Conservation (phyloP, 1,139 yeast genomes). For the Suhomyces taliae region DNA sequence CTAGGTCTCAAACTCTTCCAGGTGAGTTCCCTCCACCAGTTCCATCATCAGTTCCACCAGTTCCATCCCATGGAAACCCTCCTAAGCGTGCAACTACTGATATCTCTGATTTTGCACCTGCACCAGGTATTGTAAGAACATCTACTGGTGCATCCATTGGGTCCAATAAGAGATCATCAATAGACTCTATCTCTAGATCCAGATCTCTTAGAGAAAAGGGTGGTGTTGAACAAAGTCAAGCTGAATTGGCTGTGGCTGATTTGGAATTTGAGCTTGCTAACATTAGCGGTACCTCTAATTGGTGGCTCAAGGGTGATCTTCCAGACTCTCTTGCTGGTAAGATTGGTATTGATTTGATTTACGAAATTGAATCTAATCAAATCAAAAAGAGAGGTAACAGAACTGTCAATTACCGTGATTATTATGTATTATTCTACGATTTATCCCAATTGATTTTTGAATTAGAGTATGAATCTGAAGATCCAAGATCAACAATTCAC, state of each 20-base stretch:
- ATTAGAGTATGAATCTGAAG: slow-evolving; percentile 52
- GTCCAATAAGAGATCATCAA: slow-evolving; percentile 16
- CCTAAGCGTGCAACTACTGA: slow-evolving; percentile 27
- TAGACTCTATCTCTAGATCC: slow-evolving; percentile 19
- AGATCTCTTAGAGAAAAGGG: slow-evolving; percentile 19
- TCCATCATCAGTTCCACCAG: slow-evolving; percentile 15
- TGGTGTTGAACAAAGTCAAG: slow-evolving; percentile 28
- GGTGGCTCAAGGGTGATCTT: slow-evolving; percentile 67
- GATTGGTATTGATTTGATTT: slow-evolving; percentile 50
- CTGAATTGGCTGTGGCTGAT: slow-evolving; percentile 27
- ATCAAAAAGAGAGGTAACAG: slow-evolving; percentile 60
- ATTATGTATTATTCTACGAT: slow-evolving; percentile 73
- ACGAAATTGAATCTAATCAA: slow-evolving; percentile 63
- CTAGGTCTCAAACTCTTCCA: slow-evolving; percentile 8
- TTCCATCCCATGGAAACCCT: slow-evolving; percentile 11
- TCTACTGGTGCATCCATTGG: slow-evolving; percentile 29
- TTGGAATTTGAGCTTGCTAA: slow-evolving; percentile 35
- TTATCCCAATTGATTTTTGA: slow-evolving; percentile 66
- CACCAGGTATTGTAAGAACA: slow-evolving; percentile 16
- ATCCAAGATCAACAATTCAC: slow-evolving; percentile 55
- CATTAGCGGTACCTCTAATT: slow-evolving; percentile 39
- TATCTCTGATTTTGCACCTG: slow-evolving; percentile 10
- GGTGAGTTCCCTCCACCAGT: slow-evolving; percentile 10
- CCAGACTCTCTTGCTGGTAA: slow-evolving; percentile 55
- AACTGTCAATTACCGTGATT: slow-evolving; percentile 55